These are phyloP conservation scores for Aspergillus eucalypticola DNA, from an alignment of 2,329 filamentous ascomycete genomes.

Conservation along the genomic window DNA sequence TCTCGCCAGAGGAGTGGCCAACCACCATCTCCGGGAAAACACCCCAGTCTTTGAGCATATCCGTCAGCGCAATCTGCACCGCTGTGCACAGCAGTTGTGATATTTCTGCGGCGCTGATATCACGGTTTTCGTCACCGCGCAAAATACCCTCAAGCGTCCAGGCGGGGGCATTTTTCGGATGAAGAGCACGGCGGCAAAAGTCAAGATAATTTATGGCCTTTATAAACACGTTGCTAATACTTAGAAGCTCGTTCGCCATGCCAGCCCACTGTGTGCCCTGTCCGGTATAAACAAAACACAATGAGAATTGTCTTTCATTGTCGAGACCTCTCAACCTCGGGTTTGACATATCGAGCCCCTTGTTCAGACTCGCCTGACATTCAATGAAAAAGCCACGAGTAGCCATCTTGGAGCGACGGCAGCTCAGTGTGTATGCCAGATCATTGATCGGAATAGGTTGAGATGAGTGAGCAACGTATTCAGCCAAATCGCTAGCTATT, in stretches of 20 bases:
- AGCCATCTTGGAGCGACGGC: neutral
- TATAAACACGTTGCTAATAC: conserved; percentile 3
- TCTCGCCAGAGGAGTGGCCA: conserved; percentile 55
- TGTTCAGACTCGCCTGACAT: neutral
- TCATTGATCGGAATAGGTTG: neutral
- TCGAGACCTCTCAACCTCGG: conserved; percentile 13
- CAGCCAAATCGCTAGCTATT: neutral
- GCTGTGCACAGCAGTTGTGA: conserved; percentile 29
- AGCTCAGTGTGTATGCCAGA: neutral
- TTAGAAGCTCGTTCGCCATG: conserved; percentile 29
- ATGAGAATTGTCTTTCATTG: neutral
- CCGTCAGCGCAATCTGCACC: conserved; percentile 31
- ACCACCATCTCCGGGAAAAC: conserved; percentile 42
- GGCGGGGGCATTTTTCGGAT: conserved; percentile 16
- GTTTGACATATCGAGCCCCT: neutral
- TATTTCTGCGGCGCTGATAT: conserved; percentile 18
- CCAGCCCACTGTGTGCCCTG: conserved; percentile 36
- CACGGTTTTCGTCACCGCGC: conserved; percentile 12
- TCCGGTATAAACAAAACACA: conserved; percentile 29
- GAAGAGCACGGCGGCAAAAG: neutral
- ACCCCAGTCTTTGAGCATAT: conserved; percentile 31
- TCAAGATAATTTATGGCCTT: conserved; percentile 20
- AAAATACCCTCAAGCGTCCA: conserved; percentile 11
- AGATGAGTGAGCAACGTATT: too few relatives aligned
- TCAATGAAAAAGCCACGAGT: neutral